Evolutionary conservation across 2,329 filamentous ascomycete species (phyloP).

Genomic region (Diaporthe ampelina): DNA sequence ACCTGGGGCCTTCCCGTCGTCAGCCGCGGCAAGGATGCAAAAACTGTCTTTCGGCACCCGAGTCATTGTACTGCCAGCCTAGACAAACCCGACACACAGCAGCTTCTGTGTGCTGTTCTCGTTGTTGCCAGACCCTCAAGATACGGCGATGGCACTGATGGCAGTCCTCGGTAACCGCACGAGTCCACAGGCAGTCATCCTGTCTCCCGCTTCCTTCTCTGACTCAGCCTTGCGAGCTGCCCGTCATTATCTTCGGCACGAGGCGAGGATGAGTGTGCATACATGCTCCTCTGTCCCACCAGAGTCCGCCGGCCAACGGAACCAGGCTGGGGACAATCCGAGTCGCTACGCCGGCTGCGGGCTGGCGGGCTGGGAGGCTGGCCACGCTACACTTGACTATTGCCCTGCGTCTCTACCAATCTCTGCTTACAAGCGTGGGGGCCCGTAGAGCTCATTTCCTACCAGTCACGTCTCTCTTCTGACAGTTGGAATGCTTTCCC

Average conservation of each 20-base stretch:
- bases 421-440: not conserved
- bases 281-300: not conserved
- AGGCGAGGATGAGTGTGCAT: not conserved
- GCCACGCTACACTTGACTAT: not conserved
- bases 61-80: conserved; percentile 7
- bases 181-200: conserved; percentile 1
- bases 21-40: conserved; percentile 25
- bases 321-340: conserved; percentile 33
- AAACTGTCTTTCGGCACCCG: conserved; percentile 30
- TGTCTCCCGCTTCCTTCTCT: conserved; percentile 3
- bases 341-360: not conserved
- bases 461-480: not conserved
- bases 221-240: conserved; percentile 7
- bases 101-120: not conserved
- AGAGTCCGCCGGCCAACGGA: conserved; percentile 29
- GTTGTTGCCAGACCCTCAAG: conserved; percentile 10
- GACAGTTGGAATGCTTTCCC: conserved; percentile 1
- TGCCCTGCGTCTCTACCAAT: not conserved
- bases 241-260: not conserved
- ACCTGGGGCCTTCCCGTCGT: not conserved
- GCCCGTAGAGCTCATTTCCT: not conserved
- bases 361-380: too few relatives aligned
- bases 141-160: not conserved
- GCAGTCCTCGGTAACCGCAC: not conserved
- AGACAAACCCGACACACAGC: conserved; percentile 8